Evolutionary conservation across 345 rosid genomes (phyloP).

Genomic region (Turritis glabra): DNA sequence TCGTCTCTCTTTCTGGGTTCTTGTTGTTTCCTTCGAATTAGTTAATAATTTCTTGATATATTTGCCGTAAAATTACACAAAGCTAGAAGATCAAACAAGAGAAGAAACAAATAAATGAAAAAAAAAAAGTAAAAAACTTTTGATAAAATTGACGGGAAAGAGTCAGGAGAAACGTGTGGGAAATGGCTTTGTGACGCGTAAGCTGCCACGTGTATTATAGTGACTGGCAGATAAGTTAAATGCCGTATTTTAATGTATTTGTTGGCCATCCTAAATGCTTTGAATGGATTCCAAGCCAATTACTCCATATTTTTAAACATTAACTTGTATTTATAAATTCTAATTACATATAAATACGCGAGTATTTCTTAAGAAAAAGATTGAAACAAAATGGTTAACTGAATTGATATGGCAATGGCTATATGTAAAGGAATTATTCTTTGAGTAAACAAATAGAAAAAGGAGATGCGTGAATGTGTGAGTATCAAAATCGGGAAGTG

Average conservation of each 20-base stretch:
- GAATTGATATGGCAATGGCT: not conserved
- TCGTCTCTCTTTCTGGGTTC: constrained; percentile 7
- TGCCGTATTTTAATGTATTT: not conserved
- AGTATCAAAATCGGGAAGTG: not conserved
- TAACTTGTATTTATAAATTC: too few species aligned
- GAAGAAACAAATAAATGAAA: not conserved
- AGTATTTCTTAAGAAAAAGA: not conserved
- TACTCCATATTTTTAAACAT: too few species aligned
- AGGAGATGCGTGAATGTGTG: not conserved
- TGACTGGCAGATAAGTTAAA: not conserved
- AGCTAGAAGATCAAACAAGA: not conserved
- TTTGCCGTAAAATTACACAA: not conserved
- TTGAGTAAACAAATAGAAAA: constrained; percentile 5
- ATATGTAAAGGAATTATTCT: not conserved
- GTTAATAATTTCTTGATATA: not conserved
- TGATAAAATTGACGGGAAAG: not conserved
- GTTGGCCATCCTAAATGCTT: constrained; percentile 13
- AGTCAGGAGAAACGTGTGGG: constrained; percentile 47
- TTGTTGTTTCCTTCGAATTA: not conserved
- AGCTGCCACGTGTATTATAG: constrained; percentile 48
- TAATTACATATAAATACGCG: not conserved
- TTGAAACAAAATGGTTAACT: not conserved
- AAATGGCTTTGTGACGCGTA: constrained; percentile 28
- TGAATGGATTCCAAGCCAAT: not conserved
- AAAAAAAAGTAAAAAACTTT: not conserved